Conservation (phyloP, 495 filamentous ascomycete genomes). For the Tricharina praecox region DNA sequence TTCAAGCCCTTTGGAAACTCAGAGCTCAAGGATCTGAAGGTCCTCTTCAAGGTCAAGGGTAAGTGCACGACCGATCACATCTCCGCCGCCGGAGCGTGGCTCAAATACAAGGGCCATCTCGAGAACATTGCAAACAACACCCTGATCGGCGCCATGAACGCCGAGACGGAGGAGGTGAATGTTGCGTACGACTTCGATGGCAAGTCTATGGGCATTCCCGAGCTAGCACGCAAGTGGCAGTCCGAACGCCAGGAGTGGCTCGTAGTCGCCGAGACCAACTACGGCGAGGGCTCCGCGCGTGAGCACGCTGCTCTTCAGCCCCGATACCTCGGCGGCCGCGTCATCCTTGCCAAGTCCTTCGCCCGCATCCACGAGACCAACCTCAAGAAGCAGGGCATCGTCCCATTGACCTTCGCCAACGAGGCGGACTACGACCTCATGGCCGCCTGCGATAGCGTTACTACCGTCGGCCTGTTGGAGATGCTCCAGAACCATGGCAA, state of each 20-base stretch:
- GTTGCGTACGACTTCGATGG: conserved; percentile 71
- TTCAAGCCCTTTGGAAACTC: conserved; percentile 66
- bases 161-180: conserved; percentile 80
- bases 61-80: conserved; percentile 99
- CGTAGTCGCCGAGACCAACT: conserved; percentile 93
- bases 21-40: conserved; percentile 55
- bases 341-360: conserved; percentile 82
- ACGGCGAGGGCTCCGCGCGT: conserved; percentile 86
- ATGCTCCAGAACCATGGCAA: conserved; percentile 60
- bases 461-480: conserved; percentile 65
- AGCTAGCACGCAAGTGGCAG: conserved; percentile 71
- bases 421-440: conserved; percentile 77
- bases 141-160: conserved; percentile 83
- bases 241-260: conserved; percentile 57
- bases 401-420: conserved; percentile 74
- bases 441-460: conserved; percentile 61
- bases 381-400: conserved; percentile 95
- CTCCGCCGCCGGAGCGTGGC: conserved; percentile 89
- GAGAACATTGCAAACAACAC: conserved; percentile 96
- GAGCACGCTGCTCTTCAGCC: conserved; percentile 97
- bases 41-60: conserved; percentile 87
- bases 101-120: conserved; percentile 97
- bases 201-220: conserved; percentile 51
- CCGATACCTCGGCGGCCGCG: conserved; percentile 70
- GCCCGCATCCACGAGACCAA: conserved; percentile 98